Conservation (phyloP, 768 basidiomycete genomes). For the Pisolithus microcarpus region DNA sequence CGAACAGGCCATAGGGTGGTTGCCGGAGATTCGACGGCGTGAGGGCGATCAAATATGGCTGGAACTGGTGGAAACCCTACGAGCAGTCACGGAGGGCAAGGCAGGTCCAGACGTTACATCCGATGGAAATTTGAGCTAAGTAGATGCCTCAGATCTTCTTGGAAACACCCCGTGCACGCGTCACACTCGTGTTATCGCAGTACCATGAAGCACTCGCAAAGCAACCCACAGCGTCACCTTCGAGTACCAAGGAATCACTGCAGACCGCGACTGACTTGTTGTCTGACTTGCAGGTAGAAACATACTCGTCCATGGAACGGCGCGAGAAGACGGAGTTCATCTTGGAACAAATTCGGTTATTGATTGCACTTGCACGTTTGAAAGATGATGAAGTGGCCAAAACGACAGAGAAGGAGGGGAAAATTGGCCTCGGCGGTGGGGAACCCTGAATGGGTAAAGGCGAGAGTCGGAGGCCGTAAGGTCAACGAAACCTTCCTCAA, state of each 20-base stretch:
- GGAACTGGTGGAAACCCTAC: slow-evolving; percentile 81
- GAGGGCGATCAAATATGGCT: slow-evolving; percentile 75
- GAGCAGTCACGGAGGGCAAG: slow-evolving; percentile 95
- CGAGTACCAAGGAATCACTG: slow-evolving; percentile 54
- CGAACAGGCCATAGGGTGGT: slow-evolving; percentile 75
- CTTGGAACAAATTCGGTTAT: slow-evolving; percentile 91
- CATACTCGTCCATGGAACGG: slow-evolving; percentile 97
- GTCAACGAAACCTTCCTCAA: slow-evolving; percentile 91
- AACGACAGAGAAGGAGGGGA: slow-evolving; percentile 44
- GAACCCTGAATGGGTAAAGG: slow-evolving; percentile 92
- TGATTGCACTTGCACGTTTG: slow-evolving; percentile 66
- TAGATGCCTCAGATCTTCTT: slow-evolving; percentile 69
- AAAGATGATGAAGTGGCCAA: slow-evolving; percentile 63
- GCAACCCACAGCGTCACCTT: slow-evolving; percentile 33
- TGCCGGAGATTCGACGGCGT: slow-evolving; percentile 63
- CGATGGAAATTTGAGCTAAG: neutral
- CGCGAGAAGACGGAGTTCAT: slow-evolving; percentile 98
- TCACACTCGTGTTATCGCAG: slow-evolving; percentile 79
- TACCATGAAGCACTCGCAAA: slow-evolving; percentile 71
- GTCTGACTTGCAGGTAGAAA: slow-evolving; percentile 95
- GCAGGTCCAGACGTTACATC: slow-evolving; percentile 35
- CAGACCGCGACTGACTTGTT: slow-evolving; percentile 87
- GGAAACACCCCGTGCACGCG: slow-evolving; percentile 91
- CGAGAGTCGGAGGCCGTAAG: slow-evolving; percentile 85
- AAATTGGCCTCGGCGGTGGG: slow-evolving; percentile 59